phyloP scores from a whole-genome alignment of 1,139 yeast species.

The Pichia sp. region DNA sequence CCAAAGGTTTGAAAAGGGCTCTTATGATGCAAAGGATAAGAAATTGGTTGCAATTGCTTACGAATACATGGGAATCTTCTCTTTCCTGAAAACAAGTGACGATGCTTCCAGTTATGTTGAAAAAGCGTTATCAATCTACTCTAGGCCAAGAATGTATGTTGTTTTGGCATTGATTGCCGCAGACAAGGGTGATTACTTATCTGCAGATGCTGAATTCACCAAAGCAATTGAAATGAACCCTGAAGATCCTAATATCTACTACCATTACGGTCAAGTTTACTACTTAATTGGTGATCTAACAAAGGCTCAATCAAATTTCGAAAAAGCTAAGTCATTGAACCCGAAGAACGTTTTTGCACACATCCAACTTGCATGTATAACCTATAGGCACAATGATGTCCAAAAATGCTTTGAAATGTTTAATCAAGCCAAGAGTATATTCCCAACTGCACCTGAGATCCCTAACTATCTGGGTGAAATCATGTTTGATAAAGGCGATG shows the following conservation, averaged over 20 bases:
- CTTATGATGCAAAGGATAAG: slow-evolving; percentile 35
- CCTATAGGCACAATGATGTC: slow-evolving; percentile 73
- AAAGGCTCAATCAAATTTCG: slow-evolving; percentile 71
- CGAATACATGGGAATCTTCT: slow-evolving; percentile 79
- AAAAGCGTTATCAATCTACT: slow-evolving; percentile 59
- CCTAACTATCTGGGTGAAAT: slow-evolving; percentile 96
- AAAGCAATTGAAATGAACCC: slow-evolving; percentile 70
- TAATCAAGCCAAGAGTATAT: slow-evolving; percentile 65
- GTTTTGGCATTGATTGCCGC: slow-evolving; percentile 82
- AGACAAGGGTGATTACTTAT: slow-evolving; percentile 62
- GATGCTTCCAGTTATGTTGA: slow-evolving; percentile 55
- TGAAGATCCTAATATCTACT: slow-evolving; percentile 74
- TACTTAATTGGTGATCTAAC: slow-evolving; percentile 74
- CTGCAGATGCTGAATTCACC: slow-evolving; percentile 66
- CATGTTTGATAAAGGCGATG: slow-evolving; percentile 74
- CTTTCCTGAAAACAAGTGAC: slow-evolving; percentile 71
- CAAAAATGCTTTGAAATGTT: slow-evolving; percentile 45
- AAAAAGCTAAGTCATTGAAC: slow-evolving; percentile 69
- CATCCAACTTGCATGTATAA: slow-evolving; percentile 89
- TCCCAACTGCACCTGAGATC: slow-evolving; percentile 86
- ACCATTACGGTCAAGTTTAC: slow-evolving; percentile 91
- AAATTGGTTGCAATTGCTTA: slow-evolving; percentile 64
- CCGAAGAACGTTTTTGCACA: slow-evolving; percentile 77
- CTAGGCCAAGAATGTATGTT: slow-evolving; percentile 80
- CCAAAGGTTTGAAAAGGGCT: slow-evolving; percentile 40